These are phyloP conservation scores for Zymoseptoria ardabiliae DNA, from an alignment of 2,329 filamentous ascomycete genomes.

Conservation along the genomic window DNA sequence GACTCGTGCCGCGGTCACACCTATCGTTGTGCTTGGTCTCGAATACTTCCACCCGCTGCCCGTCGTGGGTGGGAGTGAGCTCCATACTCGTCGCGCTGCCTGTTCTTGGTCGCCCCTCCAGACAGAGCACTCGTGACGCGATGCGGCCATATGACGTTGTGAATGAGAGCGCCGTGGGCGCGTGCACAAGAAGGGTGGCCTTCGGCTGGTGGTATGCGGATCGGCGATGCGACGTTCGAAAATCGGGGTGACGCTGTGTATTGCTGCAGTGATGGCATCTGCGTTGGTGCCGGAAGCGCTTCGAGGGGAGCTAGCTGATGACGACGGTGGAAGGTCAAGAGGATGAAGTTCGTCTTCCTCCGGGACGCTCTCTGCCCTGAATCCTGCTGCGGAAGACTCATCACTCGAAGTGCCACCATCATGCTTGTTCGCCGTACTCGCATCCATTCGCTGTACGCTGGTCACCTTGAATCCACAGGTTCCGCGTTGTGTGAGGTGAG, in stretches of 20 bases:
- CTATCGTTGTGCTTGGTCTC: constrained; percentile 98
- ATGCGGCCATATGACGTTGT: constrained; percentile 10
- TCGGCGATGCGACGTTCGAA: neutral
- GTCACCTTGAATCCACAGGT: no score
- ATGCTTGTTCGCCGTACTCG: no score
- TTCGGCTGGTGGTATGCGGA: neutral
- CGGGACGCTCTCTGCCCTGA: no score
- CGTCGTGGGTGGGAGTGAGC: constrained; percentile 39
- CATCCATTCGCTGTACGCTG: no score
- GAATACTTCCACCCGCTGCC: constrained; percentile 87
- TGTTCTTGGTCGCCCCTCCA: constrained; percentile 6
- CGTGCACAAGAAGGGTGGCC: neutral
- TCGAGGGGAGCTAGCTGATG: neutral
- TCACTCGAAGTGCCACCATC: no score
- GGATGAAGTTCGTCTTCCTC: no score
- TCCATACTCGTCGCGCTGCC: constrained; percentile 21
- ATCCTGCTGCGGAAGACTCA: no score
- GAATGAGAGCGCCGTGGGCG: constrained; percentile 2
- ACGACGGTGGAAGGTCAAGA: no score
- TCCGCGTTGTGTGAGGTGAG: no score
- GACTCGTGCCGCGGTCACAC: constrained; percentile 95
- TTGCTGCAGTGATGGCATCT: neutral
- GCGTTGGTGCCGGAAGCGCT: neutral
- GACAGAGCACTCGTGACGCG: constrained; percentile 15
- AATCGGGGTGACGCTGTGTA: neutral